These are phyloP conservation scores for Trichoderma lentiforme DNA, from an alignment of 2,329 filamentous ascomycete genomes.

Conservation along the genomic window DNA sequence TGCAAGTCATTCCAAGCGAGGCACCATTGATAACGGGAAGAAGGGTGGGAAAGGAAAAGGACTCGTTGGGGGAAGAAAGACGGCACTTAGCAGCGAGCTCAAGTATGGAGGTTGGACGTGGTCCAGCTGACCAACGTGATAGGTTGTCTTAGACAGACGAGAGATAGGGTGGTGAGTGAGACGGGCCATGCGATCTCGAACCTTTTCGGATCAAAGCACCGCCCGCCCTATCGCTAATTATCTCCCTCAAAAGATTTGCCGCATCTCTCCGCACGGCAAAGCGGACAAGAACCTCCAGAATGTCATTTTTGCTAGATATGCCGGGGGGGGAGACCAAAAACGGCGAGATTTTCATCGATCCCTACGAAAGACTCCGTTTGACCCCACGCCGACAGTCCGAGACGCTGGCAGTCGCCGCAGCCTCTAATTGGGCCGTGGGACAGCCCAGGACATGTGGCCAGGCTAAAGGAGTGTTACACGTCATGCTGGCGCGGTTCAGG, in stretches of 20 bases:
- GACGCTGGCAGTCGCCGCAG: background rate
- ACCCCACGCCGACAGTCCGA: slow-evolving; percentile 11
- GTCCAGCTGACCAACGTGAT: background rate
- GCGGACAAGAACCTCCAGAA: background rate
- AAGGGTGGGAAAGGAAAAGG: background rate
- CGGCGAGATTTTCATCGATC: background rate
- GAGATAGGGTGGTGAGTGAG: background rate
- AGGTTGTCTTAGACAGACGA: background rate
- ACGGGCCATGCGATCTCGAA: background rate
- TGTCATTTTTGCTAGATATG: background rate
- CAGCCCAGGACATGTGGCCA: background rate
- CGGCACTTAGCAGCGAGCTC: background rate
- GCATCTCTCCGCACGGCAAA: background rate
- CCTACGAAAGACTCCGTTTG: background rate
- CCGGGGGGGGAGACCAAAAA: background rate
- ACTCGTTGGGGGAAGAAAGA: background rate
- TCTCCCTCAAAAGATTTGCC: background rate
- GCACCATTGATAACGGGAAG: background rate
- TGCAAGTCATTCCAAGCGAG: slow-evolving; percentile 4
- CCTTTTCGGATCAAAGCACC: background rate
- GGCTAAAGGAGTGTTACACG: background rate
- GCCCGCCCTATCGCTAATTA: too few relatives aligned
- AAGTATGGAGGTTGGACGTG: background rate
- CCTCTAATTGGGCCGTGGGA: background rate
- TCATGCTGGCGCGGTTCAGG: background rate